phyloP scores from a whole-genome alignment of 202 grass and related monocot genomes.

The Panicum virgatum region DNA sequence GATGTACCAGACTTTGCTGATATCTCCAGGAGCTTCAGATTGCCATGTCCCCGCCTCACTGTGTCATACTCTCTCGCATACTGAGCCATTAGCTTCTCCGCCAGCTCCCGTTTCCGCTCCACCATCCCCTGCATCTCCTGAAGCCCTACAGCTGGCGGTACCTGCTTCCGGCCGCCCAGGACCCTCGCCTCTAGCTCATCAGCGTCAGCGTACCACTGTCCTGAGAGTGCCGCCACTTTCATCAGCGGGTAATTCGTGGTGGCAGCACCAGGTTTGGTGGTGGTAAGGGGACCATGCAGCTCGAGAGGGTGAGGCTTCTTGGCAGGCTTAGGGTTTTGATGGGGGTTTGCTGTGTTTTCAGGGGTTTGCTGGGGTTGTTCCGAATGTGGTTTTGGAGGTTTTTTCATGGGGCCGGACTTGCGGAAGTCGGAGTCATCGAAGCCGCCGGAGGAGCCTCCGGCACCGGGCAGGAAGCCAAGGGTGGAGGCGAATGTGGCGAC shows the following conservation, averaged over 20 bases:
- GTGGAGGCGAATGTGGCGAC: slow-evolving; percentile 88
- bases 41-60: slow-evolving; percentile 56
- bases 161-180: slow-evolving; percentile 46
- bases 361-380: slow-evolving; percentile 18
- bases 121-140: slow-evolving; percentile 68
- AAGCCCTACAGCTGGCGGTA: slow-evolving; percentile 46
- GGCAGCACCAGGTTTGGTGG: background rate
- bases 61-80: slow-evolving; percentile 67
- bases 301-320: slow-evolving; percentile 85
- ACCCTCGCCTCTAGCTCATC: slow-evolving; percentile 67
- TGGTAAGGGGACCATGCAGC: slow-evolving; percentile 33
- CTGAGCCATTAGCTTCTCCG: slow-evolving; percentile 77
- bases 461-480: slow-evolving; percentile 54
- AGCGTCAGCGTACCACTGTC: slow-evolving; percentile 71
- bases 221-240: slow-evolving; percentile 58
- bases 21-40: slow-evolving; percentile 76
- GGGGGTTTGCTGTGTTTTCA: background rate
- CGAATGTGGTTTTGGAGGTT: slow-evolving; percentile 33
- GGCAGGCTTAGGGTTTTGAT: slow-evolving; percentile 40
- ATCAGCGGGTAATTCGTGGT: slow-evolving; percentile 60
- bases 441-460: slow-evolving; percentile 57
- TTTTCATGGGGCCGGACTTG: slow-evolving; percentile 67
- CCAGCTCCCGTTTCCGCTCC: slow-evolving; percentile 67
- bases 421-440: slow-evolving; percentile 96
- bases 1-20: slow-evolving; percentile 88